Conservation (phyloP, 2,329 filamentous ascomycete species). For the Ophiostoma angusticollis region DNA sequence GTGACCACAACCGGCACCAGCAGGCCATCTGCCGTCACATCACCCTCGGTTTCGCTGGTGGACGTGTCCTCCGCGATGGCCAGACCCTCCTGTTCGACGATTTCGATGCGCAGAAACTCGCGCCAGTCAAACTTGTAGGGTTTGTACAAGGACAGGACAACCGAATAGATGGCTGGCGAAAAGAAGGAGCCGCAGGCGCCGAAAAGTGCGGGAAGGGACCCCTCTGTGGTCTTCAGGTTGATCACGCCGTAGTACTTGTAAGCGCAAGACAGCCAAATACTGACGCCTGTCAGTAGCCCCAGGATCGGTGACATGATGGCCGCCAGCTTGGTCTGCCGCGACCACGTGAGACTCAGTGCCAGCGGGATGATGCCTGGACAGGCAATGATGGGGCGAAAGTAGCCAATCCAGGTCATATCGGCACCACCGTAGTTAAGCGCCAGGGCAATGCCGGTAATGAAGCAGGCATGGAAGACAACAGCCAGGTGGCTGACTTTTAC, state of each 20-base stretch:
- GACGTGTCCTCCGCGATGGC: conserved; percentile 6
- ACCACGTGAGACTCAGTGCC: conserved; percentile 25
- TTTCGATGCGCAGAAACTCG: conserved; percentile 32
- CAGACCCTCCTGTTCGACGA: conserved; percentile 26
- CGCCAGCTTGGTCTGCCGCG: conserved; percentile 24
- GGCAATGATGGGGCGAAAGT: conserved; percentile 17
- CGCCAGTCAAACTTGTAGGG: conserved; percentile 23
- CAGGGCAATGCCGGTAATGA: conserved; percentile 21
- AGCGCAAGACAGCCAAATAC: conserved; percentile 26
- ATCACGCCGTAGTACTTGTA: conserved; percentile 21
- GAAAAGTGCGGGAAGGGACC: conserved; percentile 29
- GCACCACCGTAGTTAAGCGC: conserved; percentile 25
- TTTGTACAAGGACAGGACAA: conserved; percentile 28
- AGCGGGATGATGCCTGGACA: conserved; percentile 23
- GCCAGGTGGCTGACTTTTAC: conserved; percentile 22
- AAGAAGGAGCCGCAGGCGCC: conserved; percentile 32
- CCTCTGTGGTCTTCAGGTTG: conserved; percentile 23
- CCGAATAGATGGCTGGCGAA: conserved; percentile 31
- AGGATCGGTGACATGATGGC: conserved; percentile 23
- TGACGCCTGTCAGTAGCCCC: conserved; percentile 21
- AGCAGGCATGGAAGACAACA: conserved; percentile 22
- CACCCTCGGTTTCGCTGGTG: conserved; percentile 1
- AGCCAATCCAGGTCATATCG: conserved; percentile 26
- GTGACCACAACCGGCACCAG: background rate
- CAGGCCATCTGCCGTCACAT: background rate